Evolutionary conservation across 2,329 filamentous ascomycete species (phyloP), one percentile per base, ranked within the genome.

Genomic region (Rhinocladiella similis): DNA sequence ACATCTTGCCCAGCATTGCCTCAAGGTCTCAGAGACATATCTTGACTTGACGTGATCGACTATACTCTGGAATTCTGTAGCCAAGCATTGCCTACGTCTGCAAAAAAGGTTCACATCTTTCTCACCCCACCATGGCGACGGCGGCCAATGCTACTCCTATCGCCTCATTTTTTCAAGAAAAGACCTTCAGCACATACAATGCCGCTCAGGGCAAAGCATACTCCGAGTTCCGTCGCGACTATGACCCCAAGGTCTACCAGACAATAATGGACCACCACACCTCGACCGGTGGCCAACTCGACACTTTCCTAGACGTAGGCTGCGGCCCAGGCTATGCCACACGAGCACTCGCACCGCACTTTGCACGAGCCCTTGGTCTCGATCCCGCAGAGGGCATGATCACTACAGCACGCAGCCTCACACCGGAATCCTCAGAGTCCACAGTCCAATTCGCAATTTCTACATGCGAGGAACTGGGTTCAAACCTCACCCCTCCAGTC

Each of bases 321-420:
- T 84, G 81, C 63, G 82, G 83, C 0, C 81, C 82, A 0, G 83
- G 83, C 3, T 76, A 68, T n/a, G 79, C 77, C 0, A 73, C 73
- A 0, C 73, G 76, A 2, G 70, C 69, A 6, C 71, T 85, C 1
- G 75, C 77, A 0, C 66, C 68, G 0, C 70, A 70, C 33, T 85
- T 85, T 63, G 52, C 63, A 1, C 65, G 72, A 19, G 77, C 71
- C 5, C 67, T 79, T 16, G 83, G 81, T 7, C 61, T 81, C 14
- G 82, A 85, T 58, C 73, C 80, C 0, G 76, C 77, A 2, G 69
- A 71, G 13, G 77, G 76, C 35, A 85, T 85, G 83, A 78, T 85
- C 48, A 63, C 50, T 6, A 72, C 74, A 0, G 81, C 81, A 3
- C 69, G 68, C 0, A 62, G 70, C 0, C 60, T 76, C 14, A 57